Percentiles rank a stretch among this genome's conserved stretches.
These are phyloP conservation scores for Aspergillus quadricinctus DNA, from an alignment of 2,329 filamentous ascomycete species.

Conservation along the genomic window DNA sequence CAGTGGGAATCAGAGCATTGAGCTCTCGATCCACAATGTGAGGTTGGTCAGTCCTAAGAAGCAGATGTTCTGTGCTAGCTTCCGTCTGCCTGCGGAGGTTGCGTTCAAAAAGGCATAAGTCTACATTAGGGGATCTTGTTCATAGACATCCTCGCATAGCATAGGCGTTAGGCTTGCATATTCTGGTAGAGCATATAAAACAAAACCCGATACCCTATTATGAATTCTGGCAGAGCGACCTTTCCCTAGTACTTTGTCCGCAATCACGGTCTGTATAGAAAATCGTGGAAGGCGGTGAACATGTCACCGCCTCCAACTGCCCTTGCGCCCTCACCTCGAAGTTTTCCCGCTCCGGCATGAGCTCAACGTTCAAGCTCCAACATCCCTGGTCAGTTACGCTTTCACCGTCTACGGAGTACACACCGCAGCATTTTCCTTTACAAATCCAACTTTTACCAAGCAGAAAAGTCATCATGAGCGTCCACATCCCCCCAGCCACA, in stretches of 20 bases:
- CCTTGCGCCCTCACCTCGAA: constrained; percentile 7
- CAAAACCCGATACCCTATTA: constrained; percentile 13
- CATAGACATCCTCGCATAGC: constrained; percentile 8
- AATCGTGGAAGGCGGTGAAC: constrained; percentile 5
- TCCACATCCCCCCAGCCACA: constrained; percentile 33
- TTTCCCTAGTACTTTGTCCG: neutral
- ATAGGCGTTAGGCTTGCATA: constrained; percentile 14
- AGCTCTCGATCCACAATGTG: constrained; percentile 60
- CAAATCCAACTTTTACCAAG: neutral
- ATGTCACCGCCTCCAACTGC: constrained; percentile 22
- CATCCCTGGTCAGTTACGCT: neutral
- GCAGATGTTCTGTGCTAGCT: constrained; percentile 94
- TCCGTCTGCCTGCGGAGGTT: constrained; percentile 75
- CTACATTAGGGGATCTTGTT: neutral
- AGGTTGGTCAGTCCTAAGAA: constrained; percentile 89
- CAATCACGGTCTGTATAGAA: neutral
- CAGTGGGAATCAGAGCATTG: constrained; percentile 56
- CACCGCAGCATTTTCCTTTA: neutral
- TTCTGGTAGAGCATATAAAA: constrained; percentile 15
- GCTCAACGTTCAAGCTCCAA: constrained; percentile 11
- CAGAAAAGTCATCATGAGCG: constrained; percentile 23
- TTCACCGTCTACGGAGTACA: neutral
- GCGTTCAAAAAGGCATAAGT: constrained; percentile 56
- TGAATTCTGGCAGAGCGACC: neutral
- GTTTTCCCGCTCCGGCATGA: constrained; percentile 9